Evolutionary conservation across 768 basidiomycete species (phyloP), one percentile per base, ranked within the genome.

Genomic region (Baorangia bicolor): DNA sequence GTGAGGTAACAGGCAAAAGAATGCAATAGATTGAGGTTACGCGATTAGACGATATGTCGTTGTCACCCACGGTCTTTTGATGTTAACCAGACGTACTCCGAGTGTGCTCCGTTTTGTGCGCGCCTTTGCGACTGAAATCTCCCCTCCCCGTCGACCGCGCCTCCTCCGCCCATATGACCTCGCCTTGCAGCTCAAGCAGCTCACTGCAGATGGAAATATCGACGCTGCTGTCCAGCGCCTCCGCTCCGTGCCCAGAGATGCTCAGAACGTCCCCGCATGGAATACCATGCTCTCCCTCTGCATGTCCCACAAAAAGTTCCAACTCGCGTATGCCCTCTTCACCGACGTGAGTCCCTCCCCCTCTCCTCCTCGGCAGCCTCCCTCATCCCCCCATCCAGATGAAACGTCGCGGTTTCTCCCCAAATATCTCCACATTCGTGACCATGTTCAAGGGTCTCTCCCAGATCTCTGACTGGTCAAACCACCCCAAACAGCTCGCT

Each of bases 351-450:
- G 79, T 38, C 25, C 58, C 12, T 35, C 13, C 9, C 9, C n/a
- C 16, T 33, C 34, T 9, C 21, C 16, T 31, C 50, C 75, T 67
- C 34, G n/a, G 11, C 4, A 30, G 49, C 49, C 49, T 44, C 34
- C 30, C 27, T 60, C 35, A 56, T 28, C 38, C 38, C 23, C 30
- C 57, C 48, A 14, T 30, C 12, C 57, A 94, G 92, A 91, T 94
- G 90, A 93, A 91, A 71, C 81, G 90, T 33, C 82, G 92, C 41
- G 88, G 89, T 1, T 86, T 91, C 65, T 77, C 77, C 43, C 90
- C 92, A 25, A 85, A 79, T 41, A 69, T 77, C 8, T 73, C 83
- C 53, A 92, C 92, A 2, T 93, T 81, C 61, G 77, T 80, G 42
- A 89, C 87, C 23, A 74, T 93, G 70, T 78, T 94, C 68, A 78